A percentile compares a stretch with the other conserved stretches of the same genome.
Evolutionary conservation across 2,329 filamentous ascomycete genomes (phyloP).

Genomic region (Albifimbria verrucaria): DNA sequence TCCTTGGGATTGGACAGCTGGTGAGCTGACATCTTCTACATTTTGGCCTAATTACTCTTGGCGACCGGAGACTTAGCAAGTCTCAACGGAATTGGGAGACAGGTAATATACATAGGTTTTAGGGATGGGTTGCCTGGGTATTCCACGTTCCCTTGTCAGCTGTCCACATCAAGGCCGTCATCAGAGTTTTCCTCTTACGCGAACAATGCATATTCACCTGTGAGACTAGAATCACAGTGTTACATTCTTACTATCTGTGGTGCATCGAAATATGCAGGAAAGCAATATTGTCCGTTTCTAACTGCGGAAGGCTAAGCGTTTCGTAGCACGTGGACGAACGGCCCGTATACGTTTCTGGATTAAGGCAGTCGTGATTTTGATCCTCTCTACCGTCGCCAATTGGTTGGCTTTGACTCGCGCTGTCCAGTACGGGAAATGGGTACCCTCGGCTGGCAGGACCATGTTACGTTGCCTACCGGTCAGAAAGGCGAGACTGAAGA

Average conservation of each 20-base stretch:
- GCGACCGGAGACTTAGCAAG: not conserved
- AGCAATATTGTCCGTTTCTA: not conserved
- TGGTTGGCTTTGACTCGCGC: not conserved
- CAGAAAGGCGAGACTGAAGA: not conserved
- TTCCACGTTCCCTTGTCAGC: not conserved
- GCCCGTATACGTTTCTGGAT: not conserved
- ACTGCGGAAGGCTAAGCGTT: not conserved
- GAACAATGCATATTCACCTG: not conserved
- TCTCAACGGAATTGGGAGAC: not conserved
- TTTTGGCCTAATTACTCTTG: not conserved
- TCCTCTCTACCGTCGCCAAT: not conserved
- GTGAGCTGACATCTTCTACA: not conserved
- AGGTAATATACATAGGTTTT: not conserved
- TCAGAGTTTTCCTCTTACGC: not conserved
- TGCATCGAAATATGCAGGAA: not conserved
- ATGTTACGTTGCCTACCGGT: not conserved
- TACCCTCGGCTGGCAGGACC: not conserved
- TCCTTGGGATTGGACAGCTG: not conserved
- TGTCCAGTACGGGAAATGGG: not conserved
- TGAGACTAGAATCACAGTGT: not conserved
- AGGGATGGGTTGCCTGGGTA: not conserved
- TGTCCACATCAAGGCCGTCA: not conserved
- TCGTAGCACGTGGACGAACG: not conserved
- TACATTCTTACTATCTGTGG: not conserved
- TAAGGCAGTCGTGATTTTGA: not conserved